A percentile compares a stretch with the other conserved stretches of the same genome.
These are phyloP conservation scores for Grosmannia clavigera DNA, from an alignment of 2,329 filamentous ascomycete species.

Conservation along the genomic window DNA sequence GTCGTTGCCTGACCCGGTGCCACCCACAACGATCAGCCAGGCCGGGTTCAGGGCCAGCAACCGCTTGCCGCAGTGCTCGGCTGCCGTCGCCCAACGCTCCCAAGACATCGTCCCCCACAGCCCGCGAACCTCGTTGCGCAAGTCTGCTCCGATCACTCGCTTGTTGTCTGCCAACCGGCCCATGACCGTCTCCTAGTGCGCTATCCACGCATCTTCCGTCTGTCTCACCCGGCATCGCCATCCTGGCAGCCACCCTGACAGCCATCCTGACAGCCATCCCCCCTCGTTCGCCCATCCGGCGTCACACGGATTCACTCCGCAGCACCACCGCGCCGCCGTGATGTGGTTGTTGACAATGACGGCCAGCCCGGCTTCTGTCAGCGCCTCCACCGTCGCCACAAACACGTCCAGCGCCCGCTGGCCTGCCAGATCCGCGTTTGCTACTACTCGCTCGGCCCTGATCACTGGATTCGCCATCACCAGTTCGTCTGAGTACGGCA, in stretches of 20 bases:
- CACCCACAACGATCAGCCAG: constrained; percentile 58
- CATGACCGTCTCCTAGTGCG: constrained; percentile 56
- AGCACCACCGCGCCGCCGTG: constrained; percentile 57
- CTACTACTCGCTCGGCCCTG: constrained; percentile 34
- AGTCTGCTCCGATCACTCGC: constrained; percentile 51
- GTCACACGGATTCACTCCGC: constrained; percentile 55
- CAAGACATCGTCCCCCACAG: constrained; percentile 59
- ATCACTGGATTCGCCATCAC: constrained; percentile 47
- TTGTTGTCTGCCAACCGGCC: constrained; percentile 42
- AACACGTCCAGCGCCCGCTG: constrained; percentile 47
- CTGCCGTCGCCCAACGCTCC: constrained; percentile 50
- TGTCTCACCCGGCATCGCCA: constrained; percentile 47
- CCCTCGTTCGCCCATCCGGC: constrained; percentile 51
- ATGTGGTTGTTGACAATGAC: constrained; percentile 63
- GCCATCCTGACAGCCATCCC: too few relatives aligned
- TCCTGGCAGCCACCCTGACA: constrained; percentile 30
- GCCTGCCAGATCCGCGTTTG: constrained; percentile 48
- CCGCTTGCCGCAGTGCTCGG: constrained; percentile 49
- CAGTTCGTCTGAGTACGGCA: constrained; percentile 59
- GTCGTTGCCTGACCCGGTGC: constrained; percentile 55
- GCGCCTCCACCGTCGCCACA: constrained; percentile 41
- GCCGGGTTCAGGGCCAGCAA: constrained; percentile 45
- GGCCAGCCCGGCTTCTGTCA: constrained; percentile 50
- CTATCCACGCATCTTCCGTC: constrained; percentile 53
- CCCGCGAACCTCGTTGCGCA: constrained; percentile 57